Conservation (phyloP, 805 yeast species). For the Cyberlindnera maclurae region DNA sequence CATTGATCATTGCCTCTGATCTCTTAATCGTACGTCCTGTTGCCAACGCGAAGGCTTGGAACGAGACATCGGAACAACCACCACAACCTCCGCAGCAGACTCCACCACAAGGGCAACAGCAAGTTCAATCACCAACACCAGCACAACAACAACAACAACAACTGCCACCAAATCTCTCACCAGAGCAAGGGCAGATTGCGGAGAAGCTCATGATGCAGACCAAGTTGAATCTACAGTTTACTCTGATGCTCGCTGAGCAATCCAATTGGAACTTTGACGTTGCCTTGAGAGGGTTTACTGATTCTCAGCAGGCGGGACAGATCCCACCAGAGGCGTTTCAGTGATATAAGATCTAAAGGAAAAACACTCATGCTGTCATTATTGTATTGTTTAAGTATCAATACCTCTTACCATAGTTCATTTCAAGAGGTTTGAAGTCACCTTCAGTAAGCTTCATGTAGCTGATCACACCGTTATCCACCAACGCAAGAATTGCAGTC, state of each 20-base stretch:
- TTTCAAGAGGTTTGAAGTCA: conserved; percentile 24
- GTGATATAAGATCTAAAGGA: background rate
- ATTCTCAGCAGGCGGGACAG: conserved; percentile 34
- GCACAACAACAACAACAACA: conserved; percentile 11
- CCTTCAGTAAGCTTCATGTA: conserved; percentile 49
- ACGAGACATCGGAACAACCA: conserved; percentile 14
- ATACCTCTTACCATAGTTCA: no score
- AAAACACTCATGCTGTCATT: background rate
- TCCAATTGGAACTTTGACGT: conserved; percentile 74
- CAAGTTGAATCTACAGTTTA: conserved; percentile 68
- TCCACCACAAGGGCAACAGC: conserved; percentile 7
- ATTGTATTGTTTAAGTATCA: background rate
- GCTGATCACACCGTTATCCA: conserved; percentile 70
- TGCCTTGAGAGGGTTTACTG: conserved; percentile 65
- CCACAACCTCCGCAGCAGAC: conserved; percentile 10
- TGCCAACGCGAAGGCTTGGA: conserved; percentile 54
- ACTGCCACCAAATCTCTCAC: conserved; percentile 16
- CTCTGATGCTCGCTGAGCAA: conserved; percentile 78
- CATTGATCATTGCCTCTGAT: conserved; percentile 84
- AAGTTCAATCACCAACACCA: conserved; percentile 3
- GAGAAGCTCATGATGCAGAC: conserved; percentile 65
- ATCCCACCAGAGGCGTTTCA: conserved; percentile 25
- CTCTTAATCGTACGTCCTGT: conserved; percentile 59
- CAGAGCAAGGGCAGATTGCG: conserved; percentile 63
- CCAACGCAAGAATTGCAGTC: conserved; percentile 45